phyloP scores from a whole-genome alignment of 164 flowering plant species.

The Magnolia sinica region DNA sequence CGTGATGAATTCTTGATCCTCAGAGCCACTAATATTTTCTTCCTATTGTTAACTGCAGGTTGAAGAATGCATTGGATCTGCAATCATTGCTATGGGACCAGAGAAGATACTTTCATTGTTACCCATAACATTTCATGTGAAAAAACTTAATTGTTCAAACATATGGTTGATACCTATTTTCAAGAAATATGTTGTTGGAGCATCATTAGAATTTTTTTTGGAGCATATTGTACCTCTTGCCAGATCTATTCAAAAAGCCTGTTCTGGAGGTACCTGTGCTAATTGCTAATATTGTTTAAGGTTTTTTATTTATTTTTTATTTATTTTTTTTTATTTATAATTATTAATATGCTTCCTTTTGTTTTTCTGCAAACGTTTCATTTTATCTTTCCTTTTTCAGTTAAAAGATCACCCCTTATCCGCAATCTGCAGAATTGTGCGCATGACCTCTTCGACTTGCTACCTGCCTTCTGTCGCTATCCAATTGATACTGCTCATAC shows the following conservation, averaged over 20 bases:
- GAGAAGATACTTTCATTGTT: constrained; percentile 59
- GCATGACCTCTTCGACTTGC: constrained; percentile 56
- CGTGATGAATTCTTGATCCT: neutral
- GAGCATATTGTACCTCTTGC: constrained; percentile 78
- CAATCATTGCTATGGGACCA: constrained; percentile 85
- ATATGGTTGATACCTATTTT: constrained; percentile 84
- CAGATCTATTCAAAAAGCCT: constrained; percentile 47
- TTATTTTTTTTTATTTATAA: too few relatives aligned
- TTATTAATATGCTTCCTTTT: neutral
- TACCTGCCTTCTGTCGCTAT: constrained; percentile 73
- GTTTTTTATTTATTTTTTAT: neutral
- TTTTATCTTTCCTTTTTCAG: constrained; percentile 34
- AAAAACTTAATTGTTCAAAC: constrained; percentile 51
- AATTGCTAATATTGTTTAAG: constrained; percentile 4
- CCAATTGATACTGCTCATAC: constrained; percentile 57
- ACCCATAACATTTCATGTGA: constrained; percentile 53
- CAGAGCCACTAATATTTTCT: constrained; percentile 3
- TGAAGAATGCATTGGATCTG: constrained; percentile 76
- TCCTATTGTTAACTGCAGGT: constrained; percentile 44
- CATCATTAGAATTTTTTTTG: constrained; percentile 66
- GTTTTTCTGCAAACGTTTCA: neutral
- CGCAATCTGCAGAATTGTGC: constrained; percentile 56
- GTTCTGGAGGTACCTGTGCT: constrained; percentile 48
- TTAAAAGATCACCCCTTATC: constrained; percentile 39
- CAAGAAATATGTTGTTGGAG: constrained; percentile 54